Base-by-base conservation (phyloP, 306 rosid species). In the Hippophae rhamnoides region DNA sequence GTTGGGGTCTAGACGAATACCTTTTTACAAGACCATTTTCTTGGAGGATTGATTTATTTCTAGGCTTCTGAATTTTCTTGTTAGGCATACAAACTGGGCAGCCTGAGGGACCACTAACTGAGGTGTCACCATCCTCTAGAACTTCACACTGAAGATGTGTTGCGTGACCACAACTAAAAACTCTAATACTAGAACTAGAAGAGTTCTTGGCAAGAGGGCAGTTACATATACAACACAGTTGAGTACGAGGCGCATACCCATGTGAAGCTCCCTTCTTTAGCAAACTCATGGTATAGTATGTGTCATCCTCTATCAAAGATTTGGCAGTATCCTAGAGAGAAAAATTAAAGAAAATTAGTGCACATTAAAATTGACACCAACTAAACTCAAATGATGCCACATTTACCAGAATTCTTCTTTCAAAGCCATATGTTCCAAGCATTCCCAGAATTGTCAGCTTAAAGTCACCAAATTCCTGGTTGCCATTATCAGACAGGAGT, bases 241-340 rank as follows among this genome's bases (percentile, higher is more conserved):
- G 67, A 81, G 69, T 76, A 77, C 77, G 78, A 61, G 96, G 99
- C 64, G 95, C 90, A 56, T 83, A 92, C 13, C 94, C 99, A 62
- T 88, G 97, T 61, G 97, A 76, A 27, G 99, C 95, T 55, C 99
- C 99, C 66, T 74, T 92, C 84, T 88, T 92, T 66, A 92, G 95
- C 72, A 92, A 67, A 70, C 78, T 86, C 96, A 92, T 88, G 10
- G 88, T 92, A 72, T 92, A 92, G 75, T 83, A 92, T 7, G 95
- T 72, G 69, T 92, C 99, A 71, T 92, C 96, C 74, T 92, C 95
- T 67, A 92, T 85, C 77, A 92, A 72, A 56, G 99, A 86, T 76
- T 84, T 92, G 69, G 99, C 99, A 57, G 99, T 77, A 64, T 92
- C 97, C 96, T 92, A 61, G 55, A 58, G 47, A 56, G 51, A 25